Evolutionary conservation across 1,284 basidiomycete genomes (phyloP).

Genomic region (Cryptococcus sp.): DNA sequence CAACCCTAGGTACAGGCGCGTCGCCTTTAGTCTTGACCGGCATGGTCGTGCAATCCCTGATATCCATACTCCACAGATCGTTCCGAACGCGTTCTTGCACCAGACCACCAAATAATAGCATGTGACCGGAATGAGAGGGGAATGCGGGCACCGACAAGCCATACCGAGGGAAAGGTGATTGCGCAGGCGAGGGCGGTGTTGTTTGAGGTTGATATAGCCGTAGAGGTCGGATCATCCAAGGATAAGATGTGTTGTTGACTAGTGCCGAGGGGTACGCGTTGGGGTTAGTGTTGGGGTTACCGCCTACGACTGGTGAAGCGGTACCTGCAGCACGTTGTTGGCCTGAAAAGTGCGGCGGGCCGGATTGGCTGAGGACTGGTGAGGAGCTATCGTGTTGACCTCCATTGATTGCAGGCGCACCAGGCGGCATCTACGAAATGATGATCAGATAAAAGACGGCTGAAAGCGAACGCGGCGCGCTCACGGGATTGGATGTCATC

Average conservation of each 20-base stretch:
- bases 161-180: conserved; percentile 88
- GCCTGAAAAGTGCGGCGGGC: background rate
- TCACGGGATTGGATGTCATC: conserved; percentile 40
- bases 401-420: background rate
- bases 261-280: conserved; percentile 14
- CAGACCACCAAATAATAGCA: conserved; percentile 96
- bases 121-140: conserved; percentile 77
- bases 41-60: conserved; percentile 73
- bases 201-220: conserved; percentile 24
- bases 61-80: conserved; percentile 89
- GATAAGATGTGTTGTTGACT: conserved; percentile 28
- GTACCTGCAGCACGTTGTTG: conserved; percentile 12
- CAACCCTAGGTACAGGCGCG: conserved; percentile 84
- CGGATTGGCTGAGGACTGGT: background rate
- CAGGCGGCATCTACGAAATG: background rate
- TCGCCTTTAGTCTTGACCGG: conserved; percentile 87
- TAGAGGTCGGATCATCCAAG: conserved; percentile 36
- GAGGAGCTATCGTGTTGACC: background rate
- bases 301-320: conserved; percentile 11
- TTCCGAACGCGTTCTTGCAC: conserved; percentile 89
- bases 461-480: background rate
- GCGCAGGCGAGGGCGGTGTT: conserved; percentile 31
- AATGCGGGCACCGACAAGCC: conserved; percentile 92
- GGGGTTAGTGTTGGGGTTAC: background rate
- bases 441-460: background rate